These are phyloP conservation scores for Jacaranda copaia DNA, from an alignment of 257 asterid genomes.

Conservation along the genomic window DNA sequence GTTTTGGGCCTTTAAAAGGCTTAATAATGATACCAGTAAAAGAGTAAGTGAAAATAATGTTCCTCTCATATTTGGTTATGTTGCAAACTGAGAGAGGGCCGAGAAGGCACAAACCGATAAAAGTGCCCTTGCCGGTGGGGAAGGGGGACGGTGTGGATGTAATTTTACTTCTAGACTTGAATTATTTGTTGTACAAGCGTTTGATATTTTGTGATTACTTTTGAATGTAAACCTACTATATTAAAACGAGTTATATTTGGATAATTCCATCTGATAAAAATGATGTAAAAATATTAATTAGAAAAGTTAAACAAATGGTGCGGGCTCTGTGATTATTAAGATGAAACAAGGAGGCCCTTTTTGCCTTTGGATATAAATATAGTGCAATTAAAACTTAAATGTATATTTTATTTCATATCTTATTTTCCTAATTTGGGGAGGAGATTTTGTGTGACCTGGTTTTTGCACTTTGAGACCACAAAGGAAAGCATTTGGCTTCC, in stretches of 20 bases:
- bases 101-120: too few relatives aligned
- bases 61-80: background rate
- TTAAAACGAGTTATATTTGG: too few relatives aligned
- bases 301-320: too few relatives aligned
- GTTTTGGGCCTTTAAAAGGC: background rate
- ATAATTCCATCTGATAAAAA: too few relatives aligned
- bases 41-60: slow-evolving; percentile 24
- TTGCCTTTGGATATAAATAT: slow-evolving; percentile 9
- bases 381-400: background rate
- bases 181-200: background rate
- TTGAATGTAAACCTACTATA: too few relatives aligned
- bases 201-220: background rate
- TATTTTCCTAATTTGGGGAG: slow-evolving; percentile 9
- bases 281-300: too few relatives aligned
- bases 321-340: background rate
- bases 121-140: background rate
- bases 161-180: background rate
- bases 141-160: background rate
- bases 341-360: slow-evolving; percentile 24
- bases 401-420: background rate
- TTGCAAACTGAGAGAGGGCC: background rate
- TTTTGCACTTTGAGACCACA: slow-evolving; percentile 27
- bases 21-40: background rate
- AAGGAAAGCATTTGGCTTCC: slow-evolving; percentile 31
- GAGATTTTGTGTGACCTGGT: slow-evolving; percentile 27